phyloP scores from a whole-genome alignment of 2,329 filamentous ascomycete species.

The Cordyceps javanica region DNA sequence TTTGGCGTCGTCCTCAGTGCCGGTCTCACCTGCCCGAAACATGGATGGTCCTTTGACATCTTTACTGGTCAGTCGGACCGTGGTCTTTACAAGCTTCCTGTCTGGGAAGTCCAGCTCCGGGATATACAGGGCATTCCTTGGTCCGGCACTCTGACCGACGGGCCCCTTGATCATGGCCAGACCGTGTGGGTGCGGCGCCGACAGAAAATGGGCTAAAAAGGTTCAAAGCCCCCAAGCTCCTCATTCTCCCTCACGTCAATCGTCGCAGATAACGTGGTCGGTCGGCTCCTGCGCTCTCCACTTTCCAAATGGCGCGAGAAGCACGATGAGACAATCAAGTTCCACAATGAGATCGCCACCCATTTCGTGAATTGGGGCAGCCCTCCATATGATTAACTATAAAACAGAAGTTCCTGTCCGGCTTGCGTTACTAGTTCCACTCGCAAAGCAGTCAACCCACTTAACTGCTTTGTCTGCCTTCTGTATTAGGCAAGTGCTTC shows the following conservation, averaged over 20 bases:
- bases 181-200: conserved; percentile 12
- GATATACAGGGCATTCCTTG: conserved; percentile 9
- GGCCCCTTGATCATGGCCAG: background rate
- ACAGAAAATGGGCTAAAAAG: conserved; percentile 12
- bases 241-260: background rate
- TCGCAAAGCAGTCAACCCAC: background rate
- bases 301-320: background rate
- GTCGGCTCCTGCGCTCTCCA: background rate
- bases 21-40: conserved; percentile 61
- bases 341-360: conserved; percentile 2
- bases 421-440: background rate
- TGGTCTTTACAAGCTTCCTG: conserved; percentile 52
- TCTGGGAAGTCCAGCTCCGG: conserved; percentile 59
- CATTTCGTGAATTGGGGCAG: background rate
- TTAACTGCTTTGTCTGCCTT: background rate
- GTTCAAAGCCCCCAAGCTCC: background rate
- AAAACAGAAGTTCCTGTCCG: background rate
- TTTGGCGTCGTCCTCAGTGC: conserved; percentile 59
- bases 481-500: conserved; percentile 10
- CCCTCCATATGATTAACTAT: background rate
- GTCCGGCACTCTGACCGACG: background rate
- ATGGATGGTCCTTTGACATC: conserved; percentile 66
- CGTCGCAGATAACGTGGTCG: background rate
- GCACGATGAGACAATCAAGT: background rate
- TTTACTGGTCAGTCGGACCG: conserved; percentile 57